Base-by-base conservation (phyloP, 148 eudicot genomes). In the Fagopyrum tataricum region DNA sequence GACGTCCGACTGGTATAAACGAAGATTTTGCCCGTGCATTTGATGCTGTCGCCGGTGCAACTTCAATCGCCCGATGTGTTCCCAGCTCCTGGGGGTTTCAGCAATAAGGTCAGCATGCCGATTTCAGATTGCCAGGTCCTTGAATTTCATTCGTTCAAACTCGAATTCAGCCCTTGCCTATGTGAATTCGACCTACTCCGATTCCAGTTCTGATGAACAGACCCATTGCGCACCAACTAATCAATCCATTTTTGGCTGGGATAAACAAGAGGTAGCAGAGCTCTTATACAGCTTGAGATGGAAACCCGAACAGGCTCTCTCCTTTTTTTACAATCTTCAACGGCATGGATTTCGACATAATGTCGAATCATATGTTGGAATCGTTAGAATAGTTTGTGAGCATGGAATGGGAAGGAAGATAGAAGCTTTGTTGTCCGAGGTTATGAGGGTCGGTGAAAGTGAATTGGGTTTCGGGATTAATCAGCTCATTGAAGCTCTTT, bases 401-500 rank as follows among this genome's bases (percentile, higher is more conserved):
- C 77, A 84, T 86, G 75, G 84, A 40, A 72, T 74, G 79, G 74
- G 58, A 52, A 79, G 67, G 67, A 77, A 64, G 72, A 74, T 91
- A 80, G 81, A 80, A 56, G 77, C 78, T 76, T 9, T 87, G 7
- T 77, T 87, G 12, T 58, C 59, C 40, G 94, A 86, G 78, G 77
- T 83, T 58, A 83, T 91, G 31, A 75, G 68, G 51, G 69, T 77
- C 7, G 37, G 70, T 66, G 74, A 75, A 46, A 81, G 81, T 53
- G 14, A 72, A 13, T 43, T 83, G 71, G 84, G 85, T 41, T 87
- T 91, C 76, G 77, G 67, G 0, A 64, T 83, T 7, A 73, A 61
- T 12, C 90, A 84, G 59, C 82, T 91, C 76, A 55, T 86, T 77
- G 90, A 87, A 31, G 81, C 72, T 68, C 51, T 91, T 64, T 75